Evolutionary conservation across 2,329 filamentous ascomycete species (phyloP), one percentile per base, ranked within the genome.

Genomic region (Cladophialophora carrionii): DNA sequence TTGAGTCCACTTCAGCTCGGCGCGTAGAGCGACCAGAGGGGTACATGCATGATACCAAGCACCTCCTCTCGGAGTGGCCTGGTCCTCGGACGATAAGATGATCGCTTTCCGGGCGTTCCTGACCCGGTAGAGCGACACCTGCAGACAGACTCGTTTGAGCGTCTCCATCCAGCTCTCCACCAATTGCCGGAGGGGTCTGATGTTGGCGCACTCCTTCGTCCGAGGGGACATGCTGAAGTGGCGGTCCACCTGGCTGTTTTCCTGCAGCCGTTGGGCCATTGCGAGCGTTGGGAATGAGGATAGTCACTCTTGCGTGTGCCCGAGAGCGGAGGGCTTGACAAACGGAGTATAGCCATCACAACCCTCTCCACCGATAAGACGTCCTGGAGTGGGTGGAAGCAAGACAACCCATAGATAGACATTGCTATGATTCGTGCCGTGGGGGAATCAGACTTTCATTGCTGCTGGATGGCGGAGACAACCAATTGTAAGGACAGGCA

Each of bases 31-130:
- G 20, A 14, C 26, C 22, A 17, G 48, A 52, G 22, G 48, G 48
- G 48, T 52, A 52, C 48, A 52, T 52, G 48, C 48, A 52, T 52
- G 48, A 52, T 1, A 20, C n/a, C 48, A 8, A 29, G 22, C 48
- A 24, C 22, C 22, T 26, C 48, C 10, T 29, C 48, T 52, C 20
- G 20, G 48, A 29, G 10, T 14, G 14, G 48, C 22, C 26, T 9
- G 20, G 14, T 52, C 48, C 26, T 52, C 22, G 20, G 48, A 52
- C 20, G 48, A 52, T 52, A 52, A 52, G 48, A 9, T 26, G 48
- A 52, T 52, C 22, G 6, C 20, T 52, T 24, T 10, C 48, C 22
- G 26, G 8, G 14, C 48, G 26, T 52, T 52, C 26, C 37, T 43
- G 37, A n/a, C 37, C 17, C n/a, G 37, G 17, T 43, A 8, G 37